Evolutionary conservation across 495 filamentous ascomycete species (phyloP).

Genomic region (Trichoderma erinaceum): DNA sequence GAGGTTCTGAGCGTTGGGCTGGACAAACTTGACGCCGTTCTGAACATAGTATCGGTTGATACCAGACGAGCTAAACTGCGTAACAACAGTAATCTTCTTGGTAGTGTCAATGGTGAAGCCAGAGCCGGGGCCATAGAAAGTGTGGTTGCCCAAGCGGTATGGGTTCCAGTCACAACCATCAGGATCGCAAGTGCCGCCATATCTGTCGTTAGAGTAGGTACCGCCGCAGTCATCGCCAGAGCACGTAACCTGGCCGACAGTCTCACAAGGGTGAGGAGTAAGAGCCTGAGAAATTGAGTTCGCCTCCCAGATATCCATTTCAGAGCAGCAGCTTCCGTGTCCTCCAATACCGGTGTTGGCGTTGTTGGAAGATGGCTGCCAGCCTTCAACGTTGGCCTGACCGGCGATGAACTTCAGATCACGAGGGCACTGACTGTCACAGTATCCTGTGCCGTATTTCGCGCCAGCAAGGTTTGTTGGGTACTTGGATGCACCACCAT

Average conservation of each 20-base stretch:
- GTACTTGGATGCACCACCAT: constrained; percentile 49
- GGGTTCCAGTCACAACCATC: constrained; percentile 73
- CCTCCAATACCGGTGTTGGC: constrained; percentile 52
- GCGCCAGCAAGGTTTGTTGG: constrained; percentile 52
- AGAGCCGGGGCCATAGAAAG: constrained; percentile 57
- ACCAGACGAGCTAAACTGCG: constrained; percentile 52
- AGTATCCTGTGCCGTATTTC: constrained; percentile 56
- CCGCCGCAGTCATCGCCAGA: constrained; percentile 43
- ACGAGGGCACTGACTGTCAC: constrained; percentile 52
- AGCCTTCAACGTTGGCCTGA: constrained; percentile 54
- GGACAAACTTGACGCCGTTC: constrained; percentile 51
- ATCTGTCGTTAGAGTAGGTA: constrained; percentile 44
- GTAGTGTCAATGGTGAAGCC: constrained; percentile 53
- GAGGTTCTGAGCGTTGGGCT: constrained; percentile 41
- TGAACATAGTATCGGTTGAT: constrained; percentile 71
- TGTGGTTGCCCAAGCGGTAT: constrained; percentile 56
- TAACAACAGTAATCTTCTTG: constrained; percentile 65
- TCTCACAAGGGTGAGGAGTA: constrained; percentile 63
- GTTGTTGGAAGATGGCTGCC: constrained; percentile 53
- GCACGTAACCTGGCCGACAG: constrained; percentile 51
- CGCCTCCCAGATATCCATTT: constrained; percentile 69
- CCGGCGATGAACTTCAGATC: constrained; percentile 49
- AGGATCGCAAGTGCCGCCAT: constrained; percentile 61
- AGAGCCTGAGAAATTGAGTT: constrained; percentile 58
- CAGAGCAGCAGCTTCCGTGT: constrained; percentile 64